Evolutionary conservation across 2,329 filamentous ascomycete species (phyloP), one percentile per base, ranked within the genome.

Genomic region (Arachnopeziza araneosa): DNA sequence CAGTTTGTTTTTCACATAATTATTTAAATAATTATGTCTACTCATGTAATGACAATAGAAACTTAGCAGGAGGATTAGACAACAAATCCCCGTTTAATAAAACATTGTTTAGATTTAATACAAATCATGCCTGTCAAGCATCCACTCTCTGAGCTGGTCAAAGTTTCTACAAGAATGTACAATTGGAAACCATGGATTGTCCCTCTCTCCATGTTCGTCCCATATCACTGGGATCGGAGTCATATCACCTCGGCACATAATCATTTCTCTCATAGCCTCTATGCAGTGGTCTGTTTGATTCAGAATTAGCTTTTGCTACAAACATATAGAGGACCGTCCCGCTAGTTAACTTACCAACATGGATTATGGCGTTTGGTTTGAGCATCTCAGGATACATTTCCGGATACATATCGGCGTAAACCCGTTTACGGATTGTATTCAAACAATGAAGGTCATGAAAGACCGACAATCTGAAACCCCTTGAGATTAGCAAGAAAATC

Each of bases 241-340:
- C 58, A 60, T 60, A 49, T 60, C 48, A 8, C 54, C 58, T 2
- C n/a, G 19, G 32, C 58, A 60, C 54, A 53, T 52, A 3, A 60
- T 56, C 14, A 56, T 32, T 54, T 56, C 54, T 50, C 58, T 21
- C 22, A 60, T 32, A 50, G 50, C 24, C 21, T 60, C 54, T 24
- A 60, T 50, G 23, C 58, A 60, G 54, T 60, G 54, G n/a, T 60
- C 58, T 57, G 17, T 51, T 44, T 24, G n/a, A 8, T 51, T 3
- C 30, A 4, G 9, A 30, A 9, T 30, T 30, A 30, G 26, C 26
- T 30, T 30, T 4, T 30, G 5, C 9, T 9, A 30, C n/a, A n/a
- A n/a, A n/a, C n/a, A n/a, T n/a, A n/a, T n/a, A 30, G 26, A 30
- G 26, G 4, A 9, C 26, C 9, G 9, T 30, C 9, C 26, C 9